These are phyloP conservation scores for Extremus antarcticus DNA, from an alignment of 495 filamentous ascomycete species.

Conservation along the genomic window DNA sequence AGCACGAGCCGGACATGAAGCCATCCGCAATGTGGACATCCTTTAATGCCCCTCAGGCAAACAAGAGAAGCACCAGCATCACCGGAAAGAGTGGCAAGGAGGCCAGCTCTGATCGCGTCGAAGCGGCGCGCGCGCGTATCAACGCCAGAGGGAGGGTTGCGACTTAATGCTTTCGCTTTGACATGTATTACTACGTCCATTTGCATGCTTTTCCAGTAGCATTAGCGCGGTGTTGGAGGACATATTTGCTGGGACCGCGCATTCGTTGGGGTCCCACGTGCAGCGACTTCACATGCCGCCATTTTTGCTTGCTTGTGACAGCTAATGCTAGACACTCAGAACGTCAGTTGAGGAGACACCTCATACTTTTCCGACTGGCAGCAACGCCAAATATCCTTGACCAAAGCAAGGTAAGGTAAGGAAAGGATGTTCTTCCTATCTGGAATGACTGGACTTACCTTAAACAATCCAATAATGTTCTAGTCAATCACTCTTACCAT, in stretches of 20 bases:
- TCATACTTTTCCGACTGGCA: not conserved
- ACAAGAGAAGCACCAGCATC: slow-evolving; percentile 9
- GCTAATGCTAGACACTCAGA: too few relatives aligned
- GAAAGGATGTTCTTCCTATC: too few relatives aligned
- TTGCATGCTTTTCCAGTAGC: not conserved
- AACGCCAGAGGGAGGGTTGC: slow-evolving; percentile 12
- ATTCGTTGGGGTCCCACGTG: too few relatives aligned
- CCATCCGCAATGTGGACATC: slow-evolving; percentile 15
- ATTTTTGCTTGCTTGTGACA: too few relatives aligned
- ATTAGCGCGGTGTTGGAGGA: not conserved
- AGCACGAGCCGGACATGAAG: slow-evolving; percentile 3
- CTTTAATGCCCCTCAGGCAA: slow-evolving; percentile 6
- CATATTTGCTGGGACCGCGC: not conserved
- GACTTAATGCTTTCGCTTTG: not conserved
- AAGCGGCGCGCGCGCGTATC: slow-evolving; percentile 14
- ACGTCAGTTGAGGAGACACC: too few relatives aligned
- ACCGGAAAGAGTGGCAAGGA: slow-evolving; percentile 10
- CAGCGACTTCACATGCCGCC: too few relatives aligned
- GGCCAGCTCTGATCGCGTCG: slow-evolving; percentile 8
- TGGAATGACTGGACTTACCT: too few relatives aligned
- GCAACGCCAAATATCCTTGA: too few relatives aligned
- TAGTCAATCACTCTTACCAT: too few relatives aligned
- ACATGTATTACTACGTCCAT: not conserved
- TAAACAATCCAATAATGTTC: too few relatives aligned
- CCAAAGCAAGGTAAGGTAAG: not conserved